A percentile compares a stretch with the other conserved stretches of the same genome.
phyloP scores from a whole-genome alignment of 345 rosid genomes.

The Mangifera indica region DNA sequence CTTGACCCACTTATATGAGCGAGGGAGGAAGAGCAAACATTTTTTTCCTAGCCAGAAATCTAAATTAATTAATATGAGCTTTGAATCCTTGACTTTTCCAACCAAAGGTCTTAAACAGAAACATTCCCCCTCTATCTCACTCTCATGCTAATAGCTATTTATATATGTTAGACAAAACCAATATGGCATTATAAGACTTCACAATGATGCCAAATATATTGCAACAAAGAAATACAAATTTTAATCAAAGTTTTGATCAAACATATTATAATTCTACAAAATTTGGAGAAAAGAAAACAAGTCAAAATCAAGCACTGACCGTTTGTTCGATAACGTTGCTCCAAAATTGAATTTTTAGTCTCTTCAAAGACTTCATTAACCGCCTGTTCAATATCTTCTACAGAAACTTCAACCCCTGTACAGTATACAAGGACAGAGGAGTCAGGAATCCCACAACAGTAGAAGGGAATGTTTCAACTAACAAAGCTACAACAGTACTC shows the following conservation, averaged over 20 bases:
- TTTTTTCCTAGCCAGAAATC: too few species aligned
- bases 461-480: conserved; percentile 11
- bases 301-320: conserved; percentile 44
- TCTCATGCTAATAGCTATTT: too few species aligned
- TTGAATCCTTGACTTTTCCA: too few species aligned
- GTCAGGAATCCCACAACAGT: conserved; percentile 23
- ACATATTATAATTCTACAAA: too few species aligned
- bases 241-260: neutral
- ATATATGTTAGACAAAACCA: too few species aligned
- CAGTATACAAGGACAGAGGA: conserved; percentile 25
- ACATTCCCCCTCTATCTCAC: too few species aligned
- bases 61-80: too few species aligned
- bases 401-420: conserved; percentile 79
- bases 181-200: too few species aligned
- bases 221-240: neutral
- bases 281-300: too few species aligned
- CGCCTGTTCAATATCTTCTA: conserved; percentile 59
- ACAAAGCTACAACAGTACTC: conserved; percentile 2
- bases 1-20: neutral
- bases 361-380: conserved; percentile 65
- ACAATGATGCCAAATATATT: neutral
- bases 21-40: neutral
- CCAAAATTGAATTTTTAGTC: conserved; percentile 58
- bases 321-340: conserved; percentile 80
- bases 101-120: too few species aligned